These are phyloP conservation scores for Ciborinia camelliae DNA, from an alignment of 2,329 filamentous ascomycete genomes.

Conservation along the genomic window DNA sequence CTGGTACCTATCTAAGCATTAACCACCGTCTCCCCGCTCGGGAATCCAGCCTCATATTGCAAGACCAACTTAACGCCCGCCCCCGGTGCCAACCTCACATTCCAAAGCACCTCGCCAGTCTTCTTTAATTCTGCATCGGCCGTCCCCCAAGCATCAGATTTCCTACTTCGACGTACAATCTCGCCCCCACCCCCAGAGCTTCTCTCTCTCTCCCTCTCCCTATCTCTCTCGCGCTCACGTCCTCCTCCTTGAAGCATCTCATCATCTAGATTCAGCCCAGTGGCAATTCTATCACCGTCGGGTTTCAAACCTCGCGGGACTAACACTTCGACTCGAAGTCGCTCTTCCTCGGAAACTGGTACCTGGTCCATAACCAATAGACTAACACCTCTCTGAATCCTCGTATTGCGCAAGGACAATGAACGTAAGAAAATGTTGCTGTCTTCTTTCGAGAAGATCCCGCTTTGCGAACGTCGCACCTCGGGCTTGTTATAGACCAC, in stretches of 20 bases:
- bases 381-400: constrained; percentile 41
- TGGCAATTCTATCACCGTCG: constrained; percentile 40
- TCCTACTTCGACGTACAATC: constrained; percentile 28
- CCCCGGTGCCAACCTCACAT: constrained; percentile 55
- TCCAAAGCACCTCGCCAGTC: constrained; percentile 57
- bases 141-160: constrained; percentile 48
- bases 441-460: constrained; percentile 53
- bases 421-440: constrained; percentile 49
- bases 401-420: constrained; percentile 51
- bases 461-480: constrained; percentile 49
- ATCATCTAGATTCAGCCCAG: constrained; percentile 35
- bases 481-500: constrained; percentile 56
- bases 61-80: constrained; percentile 54
- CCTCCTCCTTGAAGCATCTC: constrained; percentile 22
- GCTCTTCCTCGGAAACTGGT: constrained; percentile 59
- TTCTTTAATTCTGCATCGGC: constrained; percentile 54
- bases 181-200: background rate
- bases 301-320: constrained; percentile 47
- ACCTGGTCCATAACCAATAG: constrained; percentile 58
- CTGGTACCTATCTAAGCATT: constrained; percentile 18
- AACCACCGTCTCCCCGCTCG: constrained; percentile 46
- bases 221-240: constrained; percentile 27
- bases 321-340: constrained; percentile 50
- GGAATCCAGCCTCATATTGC: constrained; percentile 60
- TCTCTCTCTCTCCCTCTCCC: constrained; percentile 30